A percentile compares a stretch with the other conserved stretches of the same genome.
phyloP scores from a whole-genome alignment of 2,329 filamentous ascomycete genomes.

The Cryphonectria japonica region DNA sequence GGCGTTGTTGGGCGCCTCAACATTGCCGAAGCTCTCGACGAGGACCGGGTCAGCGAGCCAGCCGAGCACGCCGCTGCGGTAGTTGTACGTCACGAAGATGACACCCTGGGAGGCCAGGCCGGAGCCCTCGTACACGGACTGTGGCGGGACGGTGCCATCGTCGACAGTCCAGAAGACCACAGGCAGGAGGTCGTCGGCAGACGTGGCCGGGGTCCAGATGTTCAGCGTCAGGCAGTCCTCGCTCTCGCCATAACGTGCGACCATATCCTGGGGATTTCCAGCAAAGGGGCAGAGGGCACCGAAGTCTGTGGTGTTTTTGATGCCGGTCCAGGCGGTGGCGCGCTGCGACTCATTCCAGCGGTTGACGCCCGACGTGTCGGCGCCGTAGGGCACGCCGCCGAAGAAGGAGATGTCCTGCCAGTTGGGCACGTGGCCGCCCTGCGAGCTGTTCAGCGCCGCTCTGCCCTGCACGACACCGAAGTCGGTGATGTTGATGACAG shows the following conservation, averaged over 20 bases:
- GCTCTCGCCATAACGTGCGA: conserved; percentile 10
- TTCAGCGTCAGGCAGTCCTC: conserved; percentile 75
- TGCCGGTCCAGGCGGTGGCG: conserved; percentile 7
- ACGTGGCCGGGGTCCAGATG: conserved; percentile 61
- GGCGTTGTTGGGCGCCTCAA: not conserved
- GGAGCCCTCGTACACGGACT: conserved; percentile 52
- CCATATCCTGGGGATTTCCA: not conserved
- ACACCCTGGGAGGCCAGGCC: conserved; percentile 64
- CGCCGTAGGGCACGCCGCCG: conserved; percentile 10
- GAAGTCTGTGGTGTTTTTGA: conserved; percentile 1
- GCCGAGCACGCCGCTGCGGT: conserved; percentile 74
- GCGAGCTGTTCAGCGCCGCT: conserved; percentile 8
- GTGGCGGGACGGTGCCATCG: conserved; percentile 39
- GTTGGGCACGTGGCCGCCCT: conserved; percentile 5
- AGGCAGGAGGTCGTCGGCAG: conserved; percentile 49
- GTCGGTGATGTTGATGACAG: conserved; percentile 9
- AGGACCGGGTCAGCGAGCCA: conserved; percentile 67
- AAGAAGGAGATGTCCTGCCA: conserved; percentile 11
- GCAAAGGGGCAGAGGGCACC: conserved; percentile 3
- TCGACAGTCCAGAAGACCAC: conserved; percentile 43
- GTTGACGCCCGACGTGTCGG: conserved; percentile 5
- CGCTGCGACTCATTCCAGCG: conserved; percentile 5
- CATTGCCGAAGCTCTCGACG: conserved; percentile 9
- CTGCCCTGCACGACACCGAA: conserved; percentile 5
- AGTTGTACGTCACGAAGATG: conserved; percentile 74